Evolutionary conservation across 2,329 filamentous ascomycete species (phyloP), one percentile per base, ranked within the genome.

Genomic region (Curvularia sp.): DNA sequence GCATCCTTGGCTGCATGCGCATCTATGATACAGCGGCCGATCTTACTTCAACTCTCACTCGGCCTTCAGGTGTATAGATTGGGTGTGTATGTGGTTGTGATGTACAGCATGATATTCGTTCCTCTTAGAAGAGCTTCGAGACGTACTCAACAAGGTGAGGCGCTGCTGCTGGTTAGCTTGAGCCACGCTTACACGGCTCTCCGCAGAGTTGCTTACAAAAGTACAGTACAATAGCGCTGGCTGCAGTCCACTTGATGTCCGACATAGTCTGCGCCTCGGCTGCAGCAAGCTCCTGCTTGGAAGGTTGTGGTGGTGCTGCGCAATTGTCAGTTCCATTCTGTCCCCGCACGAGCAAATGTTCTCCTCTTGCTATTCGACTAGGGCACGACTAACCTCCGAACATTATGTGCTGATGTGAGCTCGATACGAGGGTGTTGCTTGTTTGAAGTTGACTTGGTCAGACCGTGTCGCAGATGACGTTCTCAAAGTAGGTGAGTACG

Each of bases 221-320:
- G 75, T 94, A 94, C 49, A 95, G 84, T 49, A 90, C 77, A 39
- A 88, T 82, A 63, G 88, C 88, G 15, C 87, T 86, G 39, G 86
- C 84, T 55, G 89, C 74, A 62, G 89, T 89, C 70, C 83, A 84
- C 80, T 90, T 87, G 66, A 94, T 81, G 50, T 88, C 89, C 67
- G 84, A 82, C 71, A 81, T 81, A 50, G 91, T 90, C 75, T 89
- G 85, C 60, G 82, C 81, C 82, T 93, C 90, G 44, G 72, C 73
- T 49, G 59, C 63, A 66, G 84, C 84, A 75, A 93, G 84, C 84
- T 93, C 89, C 77, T 89, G 87, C 58, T 85, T 81, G 58, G 87
- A 87, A 70, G 87, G 84, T 76, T 87, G 88, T 75, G 89, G 89
- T 79, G 90, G 87, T 82, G 87, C 87, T 89, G 35, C 43, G 8